phyloP scores from a whole-genome alignment of 2,329 filamentous ascomycete genomes.

The Hymenoscyphus repandus region DNA sequence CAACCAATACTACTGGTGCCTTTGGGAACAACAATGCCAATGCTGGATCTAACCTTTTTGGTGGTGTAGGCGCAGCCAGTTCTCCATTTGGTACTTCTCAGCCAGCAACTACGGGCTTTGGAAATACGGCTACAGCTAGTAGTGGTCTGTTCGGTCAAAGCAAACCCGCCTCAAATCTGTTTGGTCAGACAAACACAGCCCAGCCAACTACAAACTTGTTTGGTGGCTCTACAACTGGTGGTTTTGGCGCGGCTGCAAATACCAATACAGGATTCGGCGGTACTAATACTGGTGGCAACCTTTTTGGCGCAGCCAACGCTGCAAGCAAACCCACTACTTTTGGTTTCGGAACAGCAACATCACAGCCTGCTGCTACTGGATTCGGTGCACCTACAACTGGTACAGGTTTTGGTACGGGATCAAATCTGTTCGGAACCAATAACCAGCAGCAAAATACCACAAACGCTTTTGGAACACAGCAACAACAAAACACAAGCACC shows the following conservation, averaged over 20 bases:
- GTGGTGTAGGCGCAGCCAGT: constrained; percentile 32
- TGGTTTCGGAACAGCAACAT: constrained; percentile 14
- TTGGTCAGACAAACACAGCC: constrained; percentile 29
- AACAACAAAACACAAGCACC: background rate
- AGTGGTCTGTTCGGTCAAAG: constrained; percentile 37
- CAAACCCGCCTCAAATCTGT: constrained; percentile 35
- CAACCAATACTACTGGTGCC: constrained; percentile 16
- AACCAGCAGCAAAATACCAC: background rate
- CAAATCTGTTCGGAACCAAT: background rate
- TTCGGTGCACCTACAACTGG: constrained; percentile 14
- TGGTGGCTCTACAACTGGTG: constrained; percentile 21
- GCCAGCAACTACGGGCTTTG: constrained; percentile 43
- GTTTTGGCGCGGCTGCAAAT: constrained; percentile 33
- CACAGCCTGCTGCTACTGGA: constrained; percentile 7
- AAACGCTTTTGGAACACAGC: background rate
- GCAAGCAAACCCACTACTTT: constrained; percentile 30
- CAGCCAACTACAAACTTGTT: constrained; percentile 6
- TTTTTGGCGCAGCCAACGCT: constrained; percentile 22
- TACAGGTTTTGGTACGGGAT: constrained; percentile 8
- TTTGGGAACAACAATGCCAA: constrained; percentile 26
- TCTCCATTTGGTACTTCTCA: constrained; percentile 42
- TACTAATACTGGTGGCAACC: constrained; percentile 14
- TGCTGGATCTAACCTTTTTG: constrained; percentile 36
- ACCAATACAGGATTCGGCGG: no score
- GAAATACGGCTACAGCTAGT: constrained; percentile 31